Percentiles rank a stretch among this genome's conserved stretches.
These are phyloP conservation scores for Nicotiana benthamiana DNA, from an alignment of 257 asterid species.

Conservation along the genomic window DNA sequence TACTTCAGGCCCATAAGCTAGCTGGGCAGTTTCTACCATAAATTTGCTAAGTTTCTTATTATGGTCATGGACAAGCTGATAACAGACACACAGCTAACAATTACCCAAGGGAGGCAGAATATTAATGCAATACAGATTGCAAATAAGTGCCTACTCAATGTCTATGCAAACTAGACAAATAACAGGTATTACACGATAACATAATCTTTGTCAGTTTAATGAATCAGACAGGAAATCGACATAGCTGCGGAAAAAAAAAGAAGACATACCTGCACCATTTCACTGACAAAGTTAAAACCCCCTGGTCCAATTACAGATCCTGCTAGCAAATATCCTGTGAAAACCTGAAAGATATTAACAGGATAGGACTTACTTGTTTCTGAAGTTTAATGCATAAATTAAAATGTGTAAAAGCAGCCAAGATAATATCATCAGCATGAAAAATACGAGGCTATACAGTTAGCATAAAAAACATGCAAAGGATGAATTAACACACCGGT, in stretches of 20 bases:
- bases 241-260: slow-evolving; percentile 35
- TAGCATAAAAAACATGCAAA: neutral
- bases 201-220: neutral
- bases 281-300: slow-evolving; percentile 73
- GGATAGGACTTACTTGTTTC: slow-evolving; percentile 3
- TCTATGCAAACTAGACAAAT: neutral
- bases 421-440: neutral
- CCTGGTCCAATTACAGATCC: slow-evolving; percentile 89
- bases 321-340: slow-evolving; percentile 78
- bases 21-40: neutral
- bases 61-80: neutral
- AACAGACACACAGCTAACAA: neutral
- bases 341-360: slow-evolving; percentile 46
- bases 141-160: neutral
- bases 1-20: neutral
- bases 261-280: slow-evolving; percentile 74
- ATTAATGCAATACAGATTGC: neutral
- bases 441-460: neutral
- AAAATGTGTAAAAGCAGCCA: neutral
- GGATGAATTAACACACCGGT: slow-evolving; percentile 44
- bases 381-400: neutral
- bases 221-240: slow-evolving; percentile 10
- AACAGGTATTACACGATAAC: neutral
- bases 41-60: neutral
- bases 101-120: neutral